Evolutionary conservation across 495 filamentous ascomycete genomes (phyloP).

Genomic region (Chaetomium tenue): DNA sequence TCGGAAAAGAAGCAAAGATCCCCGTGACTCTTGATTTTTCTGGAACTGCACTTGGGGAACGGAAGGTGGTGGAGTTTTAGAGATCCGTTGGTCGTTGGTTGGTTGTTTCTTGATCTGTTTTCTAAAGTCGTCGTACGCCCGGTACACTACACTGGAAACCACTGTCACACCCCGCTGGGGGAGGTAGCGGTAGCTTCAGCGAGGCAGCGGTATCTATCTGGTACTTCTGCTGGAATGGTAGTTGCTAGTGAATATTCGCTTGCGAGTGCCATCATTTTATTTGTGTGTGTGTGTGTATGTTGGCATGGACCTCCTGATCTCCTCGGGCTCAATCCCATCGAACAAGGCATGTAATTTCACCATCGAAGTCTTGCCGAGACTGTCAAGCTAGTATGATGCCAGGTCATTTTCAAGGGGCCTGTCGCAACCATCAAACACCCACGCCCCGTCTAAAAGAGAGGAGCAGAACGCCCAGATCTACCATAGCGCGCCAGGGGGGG

Average conservation of each 20-base stretch:
- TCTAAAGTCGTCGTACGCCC: neutral
- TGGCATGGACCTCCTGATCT: neutral
- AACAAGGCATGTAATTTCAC: too few relatives aligned
- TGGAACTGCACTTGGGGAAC: constrained; percentile 1
- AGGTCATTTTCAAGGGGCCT: neutral
- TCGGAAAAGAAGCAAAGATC: constrained; percentile 7
- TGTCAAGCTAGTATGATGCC: neutral
- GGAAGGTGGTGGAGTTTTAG: constrained; percentile 5
- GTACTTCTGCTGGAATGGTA: neutral
- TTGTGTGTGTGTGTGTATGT: neutral
- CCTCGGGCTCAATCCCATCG: too few relatives aligned
- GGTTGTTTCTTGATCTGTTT: neutral
- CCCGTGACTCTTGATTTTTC: constrained; percentile 6
- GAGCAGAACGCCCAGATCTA: neutral
- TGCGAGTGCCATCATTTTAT: neutral
- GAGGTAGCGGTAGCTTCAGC: neutral
- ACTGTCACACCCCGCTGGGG: neutral
- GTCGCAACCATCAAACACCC: neutral
- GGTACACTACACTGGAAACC: neutral
- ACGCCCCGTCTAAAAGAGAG: neutral
- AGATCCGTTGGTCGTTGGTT: constrained; percentile 8
- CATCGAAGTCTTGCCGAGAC: too few relatives aligned
- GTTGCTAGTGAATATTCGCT: constrained; percentile 10
- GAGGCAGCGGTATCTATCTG: neutral
- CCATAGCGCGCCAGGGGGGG: too few relatives aligned